Conservation (phyloP, 202 grass and related monocot genomes). For the Bolboschoenoplectus hybrid region DNA sequence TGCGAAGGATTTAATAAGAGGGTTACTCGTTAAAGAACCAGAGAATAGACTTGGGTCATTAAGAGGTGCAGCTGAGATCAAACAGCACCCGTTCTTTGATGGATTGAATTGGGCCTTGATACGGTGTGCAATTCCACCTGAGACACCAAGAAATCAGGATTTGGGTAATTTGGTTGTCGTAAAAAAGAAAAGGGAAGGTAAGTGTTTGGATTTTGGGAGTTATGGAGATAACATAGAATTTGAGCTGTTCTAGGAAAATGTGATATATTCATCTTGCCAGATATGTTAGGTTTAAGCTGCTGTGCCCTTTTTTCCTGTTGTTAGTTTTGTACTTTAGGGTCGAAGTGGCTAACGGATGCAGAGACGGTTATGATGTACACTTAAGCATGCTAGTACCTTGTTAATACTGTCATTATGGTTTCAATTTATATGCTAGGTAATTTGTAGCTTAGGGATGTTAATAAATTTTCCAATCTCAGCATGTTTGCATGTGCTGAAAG, state of each 20-base stretch:
- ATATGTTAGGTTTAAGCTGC: conserved; percentile 20
- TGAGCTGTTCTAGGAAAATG: conserved; percentile 74
- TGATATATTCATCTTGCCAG: conserved; percentile 15
- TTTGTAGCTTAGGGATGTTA: conserved; percentile 13
- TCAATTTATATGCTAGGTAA: conserved; percentile 9
- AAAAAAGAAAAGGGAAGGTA: conserved; percentile 92
- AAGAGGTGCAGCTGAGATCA: conserved; percentile 92
- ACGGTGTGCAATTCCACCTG: conserved; percentile 71
- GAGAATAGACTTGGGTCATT: conserved; percentile 77
- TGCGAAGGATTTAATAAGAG: conserved; percentile 77
- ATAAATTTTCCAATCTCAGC: conserved; percentile 5
- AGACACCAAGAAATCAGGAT: conserved; percentile 61
- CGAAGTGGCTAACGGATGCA: conserved; percentile 29
- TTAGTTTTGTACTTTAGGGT: conserved; percentile 37
- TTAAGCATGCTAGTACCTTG: conserved; percentile 34
- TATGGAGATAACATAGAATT: conserved; percentile 87
- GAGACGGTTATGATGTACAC: conserved; percentile 32
- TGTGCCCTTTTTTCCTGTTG: conserved; percentile 35
- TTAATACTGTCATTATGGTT: conserved; percentile 39
- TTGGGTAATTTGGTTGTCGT: conserved; percentile 37
- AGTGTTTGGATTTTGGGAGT: conserved; percentile 88
- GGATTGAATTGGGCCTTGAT: conserved; percentile 98
- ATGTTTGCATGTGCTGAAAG: background rate
- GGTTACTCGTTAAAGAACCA: conserved; percentile 86
- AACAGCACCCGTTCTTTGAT: conserved; percentile 92